Base-by-base conservation (phyloP, 2,329 filamentous ascomycete species). In the Septoria linicola region DNA sequence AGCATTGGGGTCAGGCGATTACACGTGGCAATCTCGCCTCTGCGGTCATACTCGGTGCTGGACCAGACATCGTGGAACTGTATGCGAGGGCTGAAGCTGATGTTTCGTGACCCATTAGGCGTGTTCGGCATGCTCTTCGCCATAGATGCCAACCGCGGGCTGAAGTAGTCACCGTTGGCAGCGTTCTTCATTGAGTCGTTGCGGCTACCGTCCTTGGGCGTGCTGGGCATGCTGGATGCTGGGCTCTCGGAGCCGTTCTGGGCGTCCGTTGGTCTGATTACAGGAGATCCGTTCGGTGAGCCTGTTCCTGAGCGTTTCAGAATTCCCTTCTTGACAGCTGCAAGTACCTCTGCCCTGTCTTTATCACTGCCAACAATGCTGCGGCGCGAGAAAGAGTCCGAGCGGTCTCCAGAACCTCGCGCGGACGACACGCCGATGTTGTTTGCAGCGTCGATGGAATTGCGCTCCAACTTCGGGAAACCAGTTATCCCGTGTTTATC, bases 1-100 rank as follows among this genome's bases (percentile, higher is more conserved):
- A 99, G 81, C 80, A 96, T 91, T 10, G 93, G 93, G 41, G 93
- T 99, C 61, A 99, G 79, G 60, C 92, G 88, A 69, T 99, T 99
- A 82, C 93, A 99, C 1, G 93, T 99, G 8, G 93, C 91, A 73
- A 97, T 88, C 55, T 99, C 93, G 48, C 93, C 93, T 47, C 93
- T 84, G 56, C 93, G 88, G 70, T 99, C 93, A 67, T 99, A 99
- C 70, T 99, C 93, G 63, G 88, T 87, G 66, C 86, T 89, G 2
- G 91, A 90, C 90, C 91, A 99, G 6, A 91, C 97, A 66, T 99
- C 93, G 68, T 96, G 84, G 69, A 96, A 97, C 57, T 96, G 84
- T 44, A 97, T 89, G 34, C 92, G 84, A 40, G 92, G 92, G 65
- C 90, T 97, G 72, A 97, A 99, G 54, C 74, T 77, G 60, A 85